Percentiles rank a stretch among this genome's conserved stretches.
Evolutionary conservation across 352 stramenopile genomes (phyloP).

Genomic region (Globisporangium iwayamae): DNA sequence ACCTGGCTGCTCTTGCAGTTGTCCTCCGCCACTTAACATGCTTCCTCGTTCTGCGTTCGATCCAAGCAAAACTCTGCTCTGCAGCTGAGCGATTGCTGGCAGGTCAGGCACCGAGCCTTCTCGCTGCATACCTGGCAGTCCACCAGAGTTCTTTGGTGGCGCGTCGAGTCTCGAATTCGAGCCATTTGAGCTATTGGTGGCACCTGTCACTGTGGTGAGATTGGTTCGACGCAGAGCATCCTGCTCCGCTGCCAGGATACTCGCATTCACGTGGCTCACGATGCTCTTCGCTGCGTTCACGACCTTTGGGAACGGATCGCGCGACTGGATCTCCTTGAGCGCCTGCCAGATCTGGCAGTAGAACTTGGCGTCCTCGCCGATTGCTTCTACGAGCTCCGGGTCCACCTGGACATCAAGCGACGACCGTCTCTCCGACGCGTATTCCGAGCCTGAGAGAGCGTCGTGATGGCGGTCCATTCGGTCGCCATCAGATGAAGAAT

Average conservation of each 20-base stretch:
- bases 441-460: not conserved
- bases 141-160: constrained; percentile 13
- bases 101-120: constrained; percentile 37
- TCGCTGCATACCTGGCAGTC: constrained; percentile 24
- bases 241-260: constrained; percentile 52
- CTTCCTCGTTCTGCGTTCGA: constrained; percentile 9
- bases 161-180: constrained; percentile 9
- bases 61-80: constrained; percentile 11
- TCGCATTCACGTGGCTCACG: constrained; percentile 60
- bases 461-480: constrained; percentile 1
- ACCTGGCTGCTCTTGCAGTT: constrained; percentile 21
- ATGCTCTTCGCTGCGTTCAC: constrained; percentile 58
- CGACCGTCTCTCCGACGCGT: not conserved
- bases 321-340: constrained; percentile 81
- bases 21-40: constrained; percentile 5
- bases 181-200: constrained; percentile 1
- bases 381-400: constrained; percentile 34
- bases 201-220: constrained; percentile 14
- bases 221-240: constrained; percentile 27
- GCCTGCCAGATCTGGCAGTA: constrained; percentile 86
- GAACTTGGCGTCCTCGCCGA: constrained; percentile 65
- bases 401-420: constrained; percentile 39
- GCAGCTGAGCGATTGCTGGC: constrained; percentile 12
- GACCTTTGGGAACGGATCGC: constrained; percentile 84
- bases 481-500: not conserved